Conservation (phyloP, 139 green algal species). For the Closterium sp. region DNA sequence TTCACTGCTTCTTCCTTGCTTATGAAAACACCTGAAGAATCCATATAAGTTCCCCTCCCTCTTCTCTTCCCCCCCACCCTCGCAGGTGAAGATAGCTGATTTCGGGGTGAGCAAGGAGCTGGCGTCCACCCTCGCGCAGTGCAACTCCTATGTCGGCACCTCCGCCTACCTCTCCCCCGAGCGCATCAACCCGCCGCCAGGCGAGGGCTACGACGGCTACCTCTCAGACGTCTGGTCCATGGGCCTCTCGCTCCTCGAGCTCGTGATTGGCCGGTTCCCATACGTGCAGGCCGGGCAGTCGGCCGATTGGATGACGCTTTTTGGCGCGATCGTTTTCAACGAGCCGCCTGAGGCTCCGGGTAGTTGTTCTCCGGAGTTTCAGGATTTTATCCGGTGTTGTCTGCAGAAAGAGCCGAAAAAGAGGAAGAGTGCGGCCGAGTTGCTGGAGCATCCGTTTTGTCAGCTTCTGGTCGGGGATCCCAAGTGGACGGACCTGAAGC, state of each 20-base stretch:
- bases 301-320: conserved; percentile 36
- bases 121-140: conserved; percentile 48
- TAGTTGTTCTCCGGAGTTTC: conserved; percentile 43
- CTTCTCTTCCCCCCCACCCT: background rate
- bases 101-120: conserved; percentile 48
- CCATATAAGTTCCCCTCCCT: too few relatives aligned
- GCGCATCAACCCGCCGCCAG: conserved; percentile 32
- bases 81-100: conserved; percentile 52
- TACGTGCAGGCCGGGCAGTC: conserved; percentile 22
- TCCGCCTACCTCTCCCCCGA: conserved; percentile 50
- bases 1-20: too few relatives aligned
- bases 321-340: conserved; percentile 32
- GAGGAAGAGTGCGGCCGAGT: conserved; percentile 15
- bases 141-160: conserved; percentile 50
- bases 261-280: conserved; percentile 41
- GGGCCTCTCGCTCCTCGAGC: conserved; percentile 46
- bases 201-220: conserved; percentile 41
- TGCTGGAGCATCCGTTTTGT: conserved; percentile 52
- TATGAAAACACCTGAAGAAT: too few relatives aligned
- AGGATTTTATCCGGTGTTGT: conserved; percentile 40
- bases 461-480: conserved; percentile 8
- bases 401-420: conserved; percentile 50
- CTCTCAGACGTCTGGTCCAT: conserved; percentile 40
- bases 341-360: conserved; percentile 17
- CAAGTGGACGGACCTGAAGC: conserved; percentile 10